Evolutionary conservation across 1,284 basidiomycete genomes (phyloP), one percentile per base, ranked within the genome.

Genomic region (Taiwanofungus camphoratus): DNA sequence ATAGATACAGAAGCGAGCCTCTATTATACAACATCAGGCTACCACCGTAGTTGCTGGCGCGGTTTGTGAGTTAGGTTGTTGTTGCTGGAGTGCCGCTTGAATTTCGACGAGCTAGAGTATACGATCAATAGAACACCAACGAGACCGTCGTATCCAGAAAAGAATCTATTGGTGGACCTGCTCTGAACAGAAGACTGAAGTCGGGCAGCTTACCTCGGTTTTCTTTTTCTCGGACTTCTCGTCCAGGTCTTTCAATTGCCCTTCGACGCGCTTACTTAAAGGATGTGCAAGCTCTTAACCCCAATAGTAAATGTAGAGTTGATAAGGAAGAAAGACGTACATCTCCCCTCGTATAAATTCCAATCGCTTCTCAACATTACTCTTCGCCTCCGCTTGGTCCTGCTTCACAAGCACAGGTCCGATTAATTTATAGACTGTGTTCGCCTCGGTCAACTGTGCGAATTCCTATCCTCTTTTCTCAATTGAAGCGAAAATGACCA

Each of bases 351-450:
- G 74, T 59, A 99, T 98, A 65, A 92, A 97, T 48, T 92, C 90
- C 30, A 99, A 67, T 5, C 95, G 81, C 46, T 91, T 97, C 51
- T 92, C 82, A 23, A 99, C 91, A 58, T 95, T 97, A 45, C 68
- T 71, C 60, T 87, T 89, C 8, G 95, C 95, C 55, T 98, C 96
- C 4, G 65, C 64, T 55, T 85, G 82, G 52, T 97, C 94, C 65
- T 98, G 95, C 55, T 87, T 82, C 5, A 98, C 81, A 18, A 99
- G 76, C 1, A 93, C 87, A 1, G 92, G 91, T 0, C 95, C 96
- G 35, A 96, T 77, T 36, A 92, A 79, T 68, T 99, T 99, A 73
- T 86, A 99, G 6, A 99, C 77, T 6, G 75, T 77, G 58, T 94
- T 96, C 51, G 82, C 77, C 1, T 81, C 67, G 37, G 83, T 86